A percentile compares a stretch with the other conserved stretches of the same genome.
phyloP scores from a whole-genome alignment of 2,329 filamentous ascomycete species.

The Trichoderma asperellum region DNA sequence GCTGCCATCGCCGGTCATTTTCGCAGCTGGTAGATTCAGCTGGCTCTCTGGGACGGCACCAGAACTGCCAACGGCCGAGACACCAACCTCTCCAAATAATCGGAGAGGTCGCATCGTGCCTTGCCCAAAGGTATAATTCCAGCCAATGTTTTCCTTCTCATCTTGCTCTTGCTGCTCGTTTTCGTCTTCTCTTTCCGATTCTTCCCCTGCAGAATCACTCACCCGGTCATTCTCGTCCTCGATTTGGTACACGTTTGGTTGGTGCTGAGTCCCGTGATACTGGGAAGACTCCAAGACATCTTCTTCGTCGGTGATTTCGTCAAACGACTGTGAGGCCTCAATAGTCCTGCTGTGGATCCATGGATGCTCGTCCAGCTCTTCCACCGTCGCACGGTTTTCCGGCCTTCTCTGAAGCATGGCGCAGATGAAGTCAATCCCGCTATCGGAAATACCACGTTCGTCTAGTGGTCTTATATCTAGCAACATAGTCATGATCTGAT shows the following conservation, averaged over 20 bases:
- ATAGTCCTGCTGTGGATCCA: slow-evolving; percentile 64
- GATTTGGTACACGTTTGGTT: slow-evolving; percentile 42
- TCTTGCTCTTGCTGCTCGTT: slow-evolving; percentile 31
- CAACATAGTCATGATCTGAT: slow-evolving; percentile 80
- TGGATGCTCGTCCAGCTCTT: slow-evolving; percentile 68
- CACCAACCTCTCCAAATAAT: slow-evolving; percentile 60
- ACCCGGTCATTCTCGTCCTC: slow-evolving; percentile 43
- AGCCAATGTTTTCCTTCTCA: slow-evolving; percentile 75
- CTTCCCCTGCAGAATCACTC: slow-evolving; percentile 58
- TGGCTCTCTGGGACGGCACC: slow-evolving; percentile 54
- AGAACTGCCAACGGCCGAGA: slow-evolving; percentile 58
- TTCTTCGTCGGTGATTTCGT: slow-evolving; percentile 66
- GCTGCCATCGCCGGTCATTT: slow-evolving; percentile 44
- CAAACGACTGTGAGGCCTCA: slow-evolving; percentile 52
- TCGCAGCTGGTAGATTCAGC: slow-evolving; percentile 51
- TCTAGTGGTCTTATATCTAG: slow-evolving; percentile 69
- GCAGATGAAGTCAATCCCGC: slow-evolving; percentile 73
- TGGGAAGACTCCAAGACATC: slow-evolving; percentile 55
- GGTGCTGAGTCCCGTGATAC: slow-evolving; percentile 52
- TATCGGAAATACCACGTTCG: slow-evolving; percentile 60
- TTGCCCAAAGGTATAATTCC: slow-evolving; percentile 72
- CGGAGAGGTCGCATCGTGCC: slow-evolving; percentile 43
- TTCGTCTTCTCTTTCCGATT: slow-evolving; percentile 71
- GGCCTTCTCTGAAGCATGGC: slow-evolving; percentile 85
- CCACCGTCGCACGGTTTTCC: slow-evolving; percentile 72